Conservation (phyloP, 805 yeast genomes). For the Naumovozyma baii region DNA sequence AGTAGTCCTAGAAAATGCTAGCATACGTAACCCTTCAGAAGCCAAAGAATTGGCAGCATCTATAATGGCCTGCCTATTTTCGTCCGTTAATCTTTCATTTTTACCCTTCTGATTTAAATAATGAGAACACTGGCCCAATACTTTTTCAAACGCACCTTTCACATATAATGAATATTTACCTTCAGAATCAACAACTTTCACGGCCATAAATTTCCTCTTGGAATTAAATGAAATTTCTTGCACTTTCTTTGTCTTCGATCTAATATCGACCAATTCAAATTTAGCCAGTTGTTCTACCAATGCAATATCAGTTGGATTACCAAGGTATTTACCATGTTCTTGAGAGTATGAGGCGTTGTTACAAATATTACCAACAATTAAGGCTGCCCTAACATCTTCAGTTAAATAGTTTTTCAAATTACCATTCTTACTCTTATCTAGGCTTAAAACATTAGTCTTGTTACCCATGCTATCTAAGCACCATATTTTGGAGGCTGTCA, state of each 20-base stretch:
- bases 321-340: conserved; percentile 64
- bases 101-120: conserved; percentile 54
- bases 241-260: conserved; percentile 47
- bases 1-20: conserved; percentile 61
- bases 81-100: conserved; percentile 46
- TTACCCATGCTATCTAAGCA: conserved; percentile 47
- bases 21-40: conserved; percentile 72
- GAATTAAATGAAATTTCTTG: conserved; percentile 83
- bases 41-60: conserved; percentile 61
- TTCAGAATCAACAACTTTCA: conserved; percentile 48
- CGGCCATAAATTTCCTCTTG: conserved; percentile 83
- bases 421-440: conserved; percentile 39
- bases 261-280: conserved; percentile 63
- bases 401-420: conserved; percentile 38
- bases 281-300: conserved; percentile 61
- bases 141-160: conserved; percentile 85
- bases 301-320: conserved; percentile 94
- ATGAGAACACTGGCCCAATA: conserved; percentile 50
- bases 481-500: conserved; percentile 84
- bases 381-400: conserved; percentile 43
- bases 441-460: conserved; percentile 28
- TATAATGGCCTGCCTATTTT: conserved; percentile 37
- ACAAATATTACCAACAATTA: conserved; percentile 64
- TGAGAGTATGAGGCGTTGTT: conserved; percentile 62
- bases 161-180: conserved; percentile 53